These are phyloP conservation scores for Tricholoma sp. DNA, from an alignment of 768 basidiomycete species.

Conservation along the genomic window DNA sequence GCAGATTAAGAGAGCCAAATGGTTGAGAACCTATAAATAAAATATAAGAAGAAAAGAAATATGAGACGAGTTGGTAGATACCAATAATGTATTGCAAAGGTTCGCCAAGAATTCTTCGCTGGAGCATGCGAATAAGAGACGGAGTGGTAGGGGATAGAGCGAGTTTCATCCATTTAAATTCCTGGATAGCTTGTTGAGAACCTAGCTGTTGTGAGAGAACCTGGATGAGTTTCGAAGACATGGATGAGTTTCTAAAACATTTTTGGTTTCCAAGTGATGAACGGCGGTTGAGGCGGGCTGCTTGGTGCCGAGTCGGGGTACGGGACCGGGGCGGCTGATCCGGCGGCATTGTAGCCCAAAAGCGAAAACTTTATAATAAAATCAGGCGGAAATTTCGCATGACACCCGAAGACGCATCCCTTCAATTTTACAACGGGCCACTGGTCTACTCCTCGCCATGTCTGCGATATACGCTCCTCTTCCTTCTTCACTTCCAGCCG, in stretches of 20 bases:
- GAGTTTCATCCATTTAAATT: slow-evolving; percentile 41
- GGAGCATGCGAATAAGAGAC: slow-evolving; percentile 43
- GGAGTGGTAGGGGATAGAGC: slow-evolving; percentile 13
- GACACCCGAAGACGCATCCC: not conserved
- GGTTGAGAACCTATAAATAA: slow-evolving; percentile 64
- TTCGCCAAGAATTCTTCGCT: slow-evolving; percentile 60
- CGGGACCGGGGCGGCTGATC: slow-evolving; percentile 9
- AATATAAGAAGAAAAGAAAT: slow-evolving; percentile 9
- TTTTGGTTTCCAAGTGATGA: not conserved
- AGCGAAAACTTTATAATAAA: not conserved
- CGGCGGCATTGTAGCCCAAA: slow-evolving; percentile 7
- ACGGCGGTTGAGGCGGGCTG: slow-evolving; percentile 6
- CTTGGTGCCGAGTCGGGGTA: slow-evolving; percentile 8
- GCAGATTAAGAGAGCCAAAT: slow-evolving; percentile 79
- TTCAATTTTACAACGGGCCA: not conserved
- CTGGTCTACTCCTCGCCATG: slow-evolving; percentile 23
- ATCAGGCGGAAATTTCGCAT: slow-evolving; percentile 1
- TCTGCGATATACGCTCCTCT: slow-evolving; percentile 34
- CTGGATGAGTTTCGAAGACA: slow-evolving; percentile 17
- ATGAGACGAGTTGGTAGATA: slow-evolving; percentile 20
- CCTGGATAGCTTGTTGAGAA: slow-evolving; percentile 29
- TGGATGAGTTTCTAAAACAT: not conserved
- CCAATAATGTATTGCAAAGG: slow-evolving; percentile 92
- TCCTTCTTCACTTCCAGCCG: slow-evolving; percentile 18
- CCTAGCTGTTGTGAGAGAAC: slow-evolving; percentile 25